These are phyloP conservation scores for Calonectria multiphialidica DNA, from an alignment of 2,329 filamentous ascomycete genomes.

Conservation along the genomic window DNA sequence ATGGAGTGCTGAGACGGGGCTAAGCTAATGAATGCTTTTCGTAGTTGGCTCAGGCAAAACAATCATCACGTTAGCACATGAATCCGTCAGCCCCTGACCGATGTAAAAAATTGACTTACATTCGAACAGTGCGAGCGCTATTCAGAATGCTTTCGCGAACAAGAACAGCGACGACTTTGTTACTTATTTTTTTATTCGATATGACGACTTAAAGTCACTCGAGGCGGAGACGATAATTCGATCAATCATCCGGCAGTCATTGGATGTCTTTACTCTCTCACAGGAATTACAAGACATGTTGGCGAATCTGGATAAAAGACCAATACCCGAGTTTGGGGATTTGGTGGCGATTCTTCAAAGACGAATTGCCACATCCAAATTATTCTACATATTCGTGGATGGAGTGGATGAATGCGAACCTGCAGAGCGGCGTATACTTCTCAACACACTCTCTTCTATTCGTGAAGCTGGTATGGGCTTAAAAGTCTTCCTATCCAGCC, in stretches of 20 bases:
- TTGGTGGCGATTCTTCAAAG: background rate
- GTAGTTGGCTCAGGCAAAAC: slow-evolving; percentile 48
- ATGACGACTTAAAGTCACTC: slow-evolving; percentile 23
- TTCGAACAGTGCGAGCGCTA: slow-evolving; percentile 8
- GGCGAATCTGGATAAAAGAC: background rate
- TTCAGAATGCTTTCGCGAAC: slow-evolving; percentile 22
- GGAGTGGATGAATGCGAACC: slow-evolving; percentile 48
- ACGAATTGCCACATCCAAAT: background rate
- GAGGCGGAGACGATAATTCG: slow-evolving; percentile 28
- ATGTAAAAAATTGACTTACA: too few species aligned
- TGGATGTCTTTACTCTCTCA: background rate
- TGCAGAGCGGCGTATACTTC: slow-evolving; percentile 31
- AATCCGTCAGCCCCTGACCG: background rate
- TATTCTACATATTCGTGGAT: slow-evolving; percentile 48
- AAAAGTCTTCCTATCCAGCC: slow-evolving; percentile 45
- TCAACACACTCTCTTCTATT: background rate
- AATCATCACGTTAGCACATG: slow-evolving; percentile 13
- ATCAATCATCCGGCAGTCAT: slow-evolving; percentile 31
- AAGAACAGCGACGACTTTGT: slow-evolving; percentile 4
- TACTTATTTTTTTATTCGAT: slow-evolving; percentile 29
- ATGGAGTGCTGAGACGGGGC: too few species aligned
- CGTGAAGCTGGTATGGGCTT: background rate
- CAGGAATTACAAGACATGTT: background rate
- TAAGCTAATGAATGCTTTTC: too few species aligned
- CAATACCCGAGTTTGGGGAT: background rate